Evolutionary conservation across 2,329 filamentous ascomycete genomes (phyloP), one percentile per base, ranked within the genome.

Genomic region (Arthrobotrys sinensis): DNA sequence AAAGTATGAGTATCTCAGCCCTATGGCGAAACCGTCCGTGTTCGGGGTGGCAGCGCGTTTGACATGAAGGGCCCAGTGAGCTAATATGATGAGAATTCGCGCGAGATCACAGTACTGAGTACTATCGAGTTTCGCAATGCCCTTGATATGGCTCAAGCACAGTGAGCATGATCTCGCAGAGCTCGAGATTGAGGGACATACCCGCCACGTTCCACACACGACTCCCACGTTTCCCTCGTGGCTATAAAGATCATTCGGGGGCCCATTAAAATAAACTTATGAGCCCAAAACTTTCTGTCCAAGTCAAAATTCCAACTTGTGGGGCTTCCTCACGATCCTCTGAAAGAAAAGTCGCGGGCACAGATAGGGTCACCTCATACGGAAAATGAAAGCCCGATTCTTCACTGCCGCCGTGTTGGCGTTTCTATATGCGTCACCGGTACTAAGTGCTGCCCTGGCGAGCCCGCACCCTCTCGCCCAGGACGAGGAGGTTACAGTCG

Each of bases 121-220:
- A 16, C 36, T 57, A 67, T 77, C 50, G 64, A 50, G 48, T 16
- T 19, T 43, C 53, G 52, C 43, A 46, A 63, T 21, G 45, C 11
- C 10, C 36, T n/a, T 46, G 66, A 67, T 71, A 3, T 43, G 38
- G 21, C 62, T 53, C 45, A 71, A n/a, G 14, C 28, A 6, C 32
- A 7, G 4, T 71, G 67, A 67, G 75, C 75, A 78, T 38, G 52
- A 72, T 66, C 16, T 45, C 2, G 7, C 40, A 36, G 16, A 70
- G 75, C 75, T 71, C 66, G 24, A 68, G 3, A 78, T 71, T 78
- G 75, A 78, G 75, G 40, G 60, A 70, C 52, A 78, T 71, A 38
- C 7, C 14, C 24, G 43, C 72, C n/a, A 48, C 24, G 32, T 28
- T 46, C 8, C 21, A 14, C 28, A 6, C 11, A 24, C 38, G 62